Base-by-base conservation (phyloP, 169 alveolate genomes). In the Cryptosporidium felis region DNA sequence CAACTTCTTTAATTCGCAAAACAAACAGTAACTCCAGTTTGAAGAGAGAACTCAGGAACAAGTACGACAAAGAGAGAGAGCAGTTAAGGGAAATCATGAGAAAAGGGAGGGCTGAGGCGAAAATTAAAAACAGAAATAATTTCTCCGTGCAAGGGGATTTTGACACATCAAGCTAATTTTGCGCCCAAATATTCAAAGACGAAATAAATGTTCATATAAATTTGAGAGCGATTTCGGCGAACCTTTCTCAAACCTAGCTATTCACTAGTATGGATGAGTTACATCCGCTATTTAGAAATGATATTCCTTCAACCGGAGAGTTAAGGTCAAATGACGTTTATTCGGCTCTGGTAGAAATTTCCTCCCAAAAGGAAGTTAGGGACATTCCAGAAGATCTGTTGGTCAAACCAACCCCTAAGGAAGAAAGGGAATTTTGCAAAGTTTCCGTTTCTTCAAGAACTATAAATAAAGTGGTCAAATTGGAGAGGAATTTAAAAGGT, bases 211-310 rank as follows among this genome's bases (percentile, higher is more conserved):
- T n/a, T n/a, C n/a, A n/a, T n/a, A n/a, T n/a, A n/a, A n/a, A n/a
- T n/a, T n/a, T n/a, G n/a, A n/a, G n/a, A n/a, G n/a, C n/a, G n/a
- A n/a, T n/a, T n/a, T n/a, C n/a, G n/a, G n/a, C n/a, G n/a, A n/a
- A n/a, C n/a, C n/a, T n/a, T n/a, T n/a, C n/a, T n/a, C n/a, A n/a
- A n/a, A n/a, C n/a, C n/a, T n/a, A n/a, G n/a, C n/a, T n/a, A n/a
- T n/a, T n/a, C n/a, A n/a, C n/a, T n/a, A n/a, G n/a, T n/a, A 61
- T 61, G 81, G 81, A 65, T 28, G 81, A 65, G 16, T 12, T 74
- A 51, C 85, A 74, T 56, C 85, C 85, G 40, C 59, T 74, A n/a
- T 74, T 74, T 32, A 74, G 85, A 49, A 45, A 53, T 56, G 74
- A 74, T 21, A 44, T 74, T 4, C 85, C 85, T 10, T 53, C 85